A percentile compares a stretch with the other conserved stretches of the same genome.
Conservation (phyloP, 164 flowering plant genomes). For the Macadamia tetraphylla region DNA sequence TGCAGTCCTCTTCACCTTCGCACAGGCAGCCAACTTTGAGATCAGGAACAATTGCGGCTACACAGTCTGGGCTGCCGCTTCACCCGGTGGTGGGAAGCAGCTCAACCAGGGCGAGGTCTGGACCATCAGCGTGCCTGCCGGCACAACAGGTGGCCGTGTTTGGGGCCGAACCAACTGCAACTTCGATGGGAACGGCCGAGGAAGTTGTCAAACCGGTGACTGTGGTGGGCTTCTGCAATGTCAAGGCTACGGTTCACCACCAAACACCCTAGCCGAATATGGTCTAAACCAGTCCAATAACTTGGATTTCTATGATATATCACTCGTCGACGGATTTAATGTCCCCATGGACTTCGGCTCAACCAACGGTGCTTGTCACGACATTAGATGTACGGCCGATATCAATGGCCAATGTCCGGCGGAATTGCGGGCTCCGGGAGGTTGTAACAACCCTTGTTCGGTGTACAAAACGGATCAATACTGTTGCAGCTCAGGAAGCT, state of each 20-base stretch:
- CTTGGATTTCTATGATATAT: background rate
- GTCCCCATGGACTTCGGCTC: slow-evolving; percentile 24
- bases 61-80: background rate
- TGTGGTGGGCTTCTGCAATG: too few relatives aligned
- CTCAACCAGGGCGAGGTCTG: background rate
- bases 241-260: too few relatives aligned
- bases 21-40: background rate
- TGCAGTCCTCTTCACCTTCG: background rate
- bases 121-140: background rate
- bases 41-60: background rate
- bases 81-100: background rate
- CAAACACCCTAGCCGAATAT: too few relatives aligned
- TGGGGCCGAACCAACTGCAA: background rate
- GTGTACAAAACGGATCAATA: slow-evolving; percentile 11
- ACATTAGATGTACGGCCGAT: slow-evolving; percentile 11
- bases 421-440: background rate
- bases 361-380: slow-evolving; percentile 3
- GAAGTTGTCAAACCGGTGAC: background rate
- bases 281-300: slow-evolving; percentile 3
- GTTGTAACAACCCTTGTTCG: slow-evolving; percentile 18
- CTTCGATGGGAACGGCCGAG: background rate
- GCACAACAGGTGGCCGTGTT: background rate
- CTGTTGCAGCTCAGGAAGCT: slow-evolving; percentile 11
- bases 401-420: slow-evolving; percentile 20
- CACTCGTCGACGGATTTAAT: slow-evolving; percentile 25